Percentiles rank a stretch among this genome's conserved stretches.
Evolutionary conservation across 148 eudicot species (phyloP).

Genomic region (Camellia japonica): DNA sequence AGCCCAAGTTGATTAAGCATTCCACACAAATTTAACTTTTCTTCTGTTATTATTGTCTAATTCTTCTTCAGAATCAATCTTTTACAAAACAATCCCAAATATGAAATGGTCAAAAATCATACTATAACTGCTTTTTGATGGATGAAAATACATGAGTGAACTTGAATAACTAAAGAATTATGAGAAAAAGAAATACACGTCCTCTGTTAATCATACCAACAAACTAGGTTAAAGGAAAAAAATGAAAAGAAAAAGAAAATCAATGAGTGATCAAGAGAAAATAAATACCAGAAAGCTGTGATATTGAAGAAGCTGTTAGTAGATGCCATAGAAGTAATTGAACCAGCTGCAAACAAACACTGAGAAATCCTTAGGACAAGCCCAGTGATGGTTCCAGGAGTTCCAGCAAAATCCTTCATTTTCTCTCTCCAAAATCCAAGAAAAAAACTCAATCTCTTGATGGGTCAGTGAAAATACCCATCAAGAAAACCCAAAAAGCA

Average conservation of each 20-base stretch:
- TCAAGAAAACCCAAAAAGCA: not conserved
- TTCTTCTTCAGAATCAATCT: not conserved
- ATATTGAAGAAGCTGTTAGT: slow-evolving; percentile 50
- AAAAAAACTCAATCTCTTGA: not conserved
- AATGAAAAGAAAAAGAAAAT: not conserved
- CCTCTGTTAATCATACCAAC: too few species aligned
- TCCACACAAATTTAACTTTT: not conserved
- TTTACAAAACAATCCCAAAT: not conserved
- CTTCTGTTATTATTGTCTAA: not conserved
- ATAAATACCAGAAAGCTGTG: slow-evolving; percentile 70
- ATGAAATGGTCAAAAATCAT: not conserved
- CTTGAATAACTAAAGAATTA: not conserved
- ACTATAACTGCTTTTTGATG: not conserved
- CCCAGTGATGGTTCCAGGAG: slow-evolving; percentile 68
- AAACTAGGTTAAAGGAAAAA: not conserved
- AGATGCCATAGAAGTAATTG: slow-evolving; percentile 63
- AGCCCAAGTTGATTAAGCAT: not conserved
- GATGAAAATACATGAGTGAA: not conserved
- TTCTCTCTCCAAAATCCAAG: slow-evolving; percentile 12
- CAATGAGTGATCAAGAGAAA: not conserved
- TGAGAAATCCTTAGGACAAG: slow-evolving; percentile 54
- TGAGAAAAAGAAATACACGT: not conserved
- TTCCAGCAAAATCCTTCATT: slow-evolving; percentile 75
- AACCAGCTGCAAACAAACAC: slow-evolving; percentile 57
- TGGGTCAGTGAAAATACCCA: slow-evolving; percentile 7